Base-by-base conservation (phyloP, 75 land plant genomes). In the Selaginella moellendorffii region DNA sequence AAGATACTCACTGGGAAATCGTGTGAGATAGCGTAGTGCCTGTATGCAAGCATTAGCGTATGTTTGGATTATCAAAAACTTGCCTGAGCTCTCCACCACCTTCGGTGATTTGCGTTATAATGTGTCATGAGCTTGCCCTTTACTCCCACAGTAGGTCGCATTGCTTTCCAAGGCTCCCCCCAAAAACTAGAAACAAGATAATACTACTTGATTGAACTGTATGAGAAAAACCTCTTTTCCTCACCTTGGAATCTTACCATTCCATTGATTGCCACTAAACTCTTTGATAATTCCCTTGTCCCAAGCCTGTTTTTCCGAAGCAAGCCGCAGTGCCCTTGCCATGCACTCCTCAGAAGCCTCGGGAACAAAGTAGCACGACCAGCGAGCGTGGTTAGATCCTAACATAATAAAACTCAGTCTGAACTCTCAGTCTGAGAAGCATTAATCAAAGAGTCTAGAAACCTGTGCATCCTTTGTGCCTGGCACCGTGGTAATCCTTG, bases 231-330 rank as follows among this genome's bases (percentile, higher is more conserved):
- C n/a, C n/a, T n/a, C n/a, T n/a, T n/a, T n/a, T n/a, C n/a, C n/a
- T n/a, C n/a, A n/a, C n/a, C n/a, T n/a, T n/a, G n/a, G n/a, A n/a
- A n/a, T n/a, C n/a, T n/a, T n/a, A n/a, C n/a, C n/a, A n/a, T n/a
- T n/a, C n/a, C n/a, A n/a, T n/a, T 5, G 46, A 36, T 14, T 36
- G 46, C 10, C 46, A 36, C 46, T 36, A 5, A 14, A 5, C 14
- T 36, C 90, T 83, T 83, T 86, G 51, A 86, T 68, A 2, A 25
- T 56, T 2, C 59, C 59, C 8, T 56, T 8, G 2, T 56, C n/a
- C 59, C 59, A 21, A 21, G 59, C 59, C 19, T 9, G 9, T 56
- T 56, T 24, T 8, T 56, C 24, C n/a, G 59, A 21, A 21, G 25
- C 24, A 21, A 56, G 24, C 8, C 24, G 2, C 8, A 56, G n/a